Evolutionary conservation across 768 basidiomycete genomes (phyloP).

Genomic region (Collybiopsis confluens): DNA sequence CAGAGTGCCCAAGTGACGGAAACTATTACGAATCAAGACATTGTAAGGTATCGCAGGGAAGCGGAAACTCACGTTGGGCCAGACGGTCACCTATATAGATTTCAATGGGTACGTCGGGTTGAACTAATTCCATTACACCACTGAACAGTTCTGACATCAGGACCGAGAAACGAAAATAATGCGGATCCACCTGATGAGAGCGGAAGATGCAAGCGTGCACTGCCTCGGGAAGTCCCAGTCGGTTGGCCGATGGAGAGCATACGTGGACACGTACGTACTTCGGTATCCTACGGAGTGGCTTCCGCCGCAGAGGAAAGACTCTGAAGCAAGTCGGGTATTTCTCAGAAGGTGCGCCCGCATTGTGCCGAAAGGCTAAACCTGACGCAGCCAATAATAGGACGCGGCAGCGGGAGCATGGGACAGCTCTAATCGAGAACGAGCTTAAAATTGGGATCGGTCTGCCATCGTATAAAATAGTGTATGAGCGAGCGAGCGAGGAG

Average conservation of each 20-base stretch:
- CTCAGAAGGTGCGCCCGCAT: conserved; percentile 49
- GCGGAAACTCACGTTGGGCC: conserved; percentile 72
- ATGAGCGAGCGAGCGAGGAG: conserved; percentile 66
- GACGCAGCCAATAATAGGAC: conserved; percentile 2
- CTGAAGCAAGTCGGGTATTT: conserved; percentile 34
- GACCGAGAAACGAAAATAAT: conserved; percentile 51
- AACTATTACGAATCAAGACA: conserved; percentile 53
- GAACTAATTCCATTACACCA: conserved; percentile 7
- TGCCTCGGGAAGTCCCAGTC: conserved; percentile 42
- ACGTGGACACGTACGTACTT: conserved; percentile 70
- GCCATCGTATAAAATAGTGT: conserved; percentile 65
- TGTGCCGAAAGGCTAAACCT: neutral
- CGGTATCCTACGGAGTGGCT: conserved; percentile 70
- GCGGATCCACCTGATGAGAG: conserved; percentile 54
- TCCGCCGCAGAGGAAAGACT: conserved; percentile 33
- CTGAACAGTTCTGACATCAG: conserved; percentile 29
- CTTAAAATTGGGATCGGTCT: conserved; percentile 52
- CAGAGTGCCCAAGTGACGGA: conserved; percentile 57
- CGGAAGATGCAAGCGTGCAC: conserved; percentile 63
- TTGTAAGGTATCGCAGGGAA: conserved; percentile 74
- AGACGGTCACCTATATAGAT: conserved; percentile 72
- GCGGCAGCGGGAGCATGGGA: conserved; percentile 21
- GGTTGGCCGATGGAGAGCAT: conserved; percentile 64
- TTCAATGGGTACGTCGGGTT: conserved; percentile 68
- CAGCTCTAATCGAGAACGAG: conserved; percentile 22